phyloP scores from a whole-genome alignment of 192 early-diverging fungal genomes.

The Umbelopsis isabellina region DNA sequence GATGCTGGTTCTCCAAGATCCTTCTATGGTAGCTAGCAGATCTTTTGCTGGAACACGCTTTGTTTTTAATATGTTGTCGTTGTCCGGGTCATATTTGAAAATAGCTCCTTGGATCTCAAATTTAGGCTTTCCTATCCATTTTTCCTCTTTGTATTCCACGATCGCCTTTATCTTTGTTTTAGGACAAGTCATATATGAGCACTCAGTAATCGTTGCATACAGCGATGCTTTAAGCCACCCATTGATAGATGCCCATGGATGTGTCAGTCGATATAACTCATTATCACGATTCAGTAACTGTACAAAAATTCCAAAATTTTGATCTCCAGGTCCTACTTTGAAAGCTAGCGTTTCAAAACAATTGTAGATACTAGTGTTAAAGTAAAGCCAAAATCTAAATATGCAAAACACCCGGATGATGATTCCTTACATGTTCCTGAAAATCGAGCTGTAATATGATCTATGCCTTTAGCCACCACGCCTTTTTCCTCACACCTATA shows the following conservation, averaged over 20 bases:
- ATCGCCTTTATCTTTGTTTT: constrained; percentile 63
- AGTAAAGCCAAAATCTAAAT: neutral
- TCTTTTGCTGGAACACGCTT: constrained; percentile 59
- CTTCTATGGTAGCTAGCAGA: constrained; percentile 61
- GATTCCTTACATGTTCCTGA: constrained; percentile 61
- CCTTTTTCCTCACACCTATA: constrained; percentile 79
- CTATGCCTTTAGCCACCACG: constrained; percentile 66
- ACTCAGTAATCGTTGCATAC: constrained; percentile 64
- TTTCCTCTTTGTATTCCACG: constrained; percentile 76
- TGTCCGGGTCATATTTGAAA: constrained; percentile 61
- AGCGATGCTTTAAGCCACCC: constrained; percentile 70
- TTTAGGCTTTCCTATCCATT: constrained; percentile 68
- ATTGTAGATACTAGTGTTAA: neutral
- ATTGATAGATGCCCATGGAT: constrained; percentile 67
- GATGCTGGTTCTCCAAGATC: constrained; percentile 69
- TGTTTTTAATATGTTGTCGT: constrained; percentile 44
- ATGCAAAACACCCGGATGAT: neutral
- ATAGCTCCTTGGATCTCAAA: constrained; percentile 72
- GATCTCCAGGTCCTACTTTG: constrained; percentile 66
- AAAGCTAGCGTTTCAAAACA: constrained; percentile 38
- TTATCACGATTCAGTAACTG: constrained; percentile 55
- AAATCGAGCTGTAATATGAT: constrained; percentile 75
- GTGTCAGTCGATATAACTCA: constrained; percentile 69
- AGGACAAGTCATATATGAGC: constrained; percentile 63
- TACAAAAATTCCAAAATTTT: constrained; percentile 69